Conservation (phyloP, 352 stramenopile species). For the Globisporangium acanthophoron region DNA sequence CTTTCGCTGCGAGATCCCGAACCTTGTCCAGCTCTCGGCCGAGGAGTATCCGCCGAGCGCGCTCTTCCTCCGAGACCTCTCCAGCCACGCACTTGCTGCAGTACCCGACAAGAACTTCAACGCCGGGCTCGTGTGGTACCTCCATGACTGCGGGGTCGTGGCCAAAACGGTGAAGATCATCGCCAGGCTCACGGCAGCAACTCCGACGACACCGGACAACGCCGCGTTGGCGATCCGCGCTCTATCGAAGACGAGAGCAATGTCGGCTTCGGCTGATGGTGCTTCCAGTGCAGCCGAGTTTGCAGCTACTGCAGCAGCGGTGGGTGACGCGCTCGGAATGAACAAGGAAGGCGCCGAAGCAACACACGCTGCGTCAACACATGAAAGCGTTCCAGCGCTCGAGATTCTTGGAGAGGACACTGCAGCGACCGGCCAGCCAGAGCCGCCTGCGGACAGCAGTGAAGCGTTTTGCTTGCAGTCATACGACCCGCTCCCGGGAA, state of each 20-base stretch:
- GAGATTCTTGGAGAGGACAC: neutral
- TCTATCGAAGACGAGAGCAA: conserved; percentile 3
- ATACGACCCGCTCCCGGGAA: conserved; percentile 45
- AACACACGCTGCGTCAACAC: neutral
- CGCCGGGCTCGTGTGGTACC: conserved; percentile 65
- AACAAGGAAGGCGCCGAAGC: conserved; percentile 11
- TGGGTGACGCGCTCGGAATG: conserved; percentile 62
- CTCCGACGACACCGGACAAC: conserved; percentile 21
- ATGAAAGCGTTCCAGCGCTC: neutral
- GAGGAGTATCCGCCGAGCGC: conserved; percentile 54
- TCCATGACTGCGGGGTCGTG: conserved; percentile 59
- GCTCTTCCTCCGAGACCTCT: conserved; percentile 43
- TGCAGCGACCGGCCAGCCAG: neutral
- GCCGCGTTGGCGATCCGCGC: conserved; percentile 26
- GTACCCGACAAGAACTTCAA: conserved; percentile 64
- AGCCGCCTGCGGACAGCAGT: neutral
- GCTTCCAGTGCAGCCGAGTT: neutral
- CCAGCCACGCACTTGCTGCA: conserved; percentile 33
- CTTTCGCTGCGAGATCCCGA: conserved; percentile 67
- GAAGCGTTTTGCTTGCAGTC: conserved; percentile 27
- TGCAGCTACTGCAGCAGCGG: conserved; percentile 32
- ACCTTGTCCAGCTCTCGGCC: conserved; percentile 49
- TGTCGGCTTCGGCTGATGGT: neutral
- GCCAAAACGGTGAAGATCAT: conserved; percentile 43
- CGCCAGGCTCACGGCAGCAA: conserved; percentile 27